These are phyloP conservation scores for Plasmodium gallinaceum DNA, from an alignment of 169 alveolate genomes.

Conservation along the genomic window DNA sequence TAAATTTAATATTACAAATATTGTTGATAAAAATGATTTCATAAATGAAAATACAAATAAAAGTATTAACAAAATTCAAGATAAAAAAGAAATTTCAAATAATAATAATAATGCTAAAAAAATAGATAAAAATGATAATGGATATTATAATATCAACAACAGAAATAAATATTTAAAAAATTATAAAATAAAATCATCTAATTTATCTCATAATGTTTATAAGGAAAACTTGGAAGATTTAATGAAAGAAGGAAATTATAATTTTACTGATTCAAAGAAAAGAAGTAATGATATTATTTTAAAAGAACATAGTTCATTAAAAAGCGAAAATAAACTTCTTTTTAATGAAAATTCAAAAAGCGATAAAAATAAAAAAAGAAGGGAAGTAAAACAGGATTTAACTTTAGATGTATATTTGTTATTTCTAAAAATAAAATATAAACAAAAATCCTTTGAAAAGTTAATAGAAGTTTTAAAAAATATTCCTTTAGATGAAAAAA, in stretches of 20 bases:
- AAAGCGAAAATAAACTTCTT: no score
- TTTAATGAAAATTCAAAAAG: no score
- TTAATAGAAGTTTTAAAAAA: conserved; percentile 18
- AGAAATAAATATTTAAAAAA: no score
- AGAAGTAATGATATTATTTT: no score
- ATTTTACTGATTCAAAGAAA: no score
- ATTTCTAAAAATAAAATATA: conserved; percentile 65
- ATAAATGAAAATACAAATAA: not conserved
- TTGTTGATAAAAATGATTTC: not conserved
- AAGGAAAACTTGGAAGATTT: no score
- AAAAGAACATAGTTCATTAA: no score
- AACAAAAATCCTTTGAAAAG: conserved; percentile 29
- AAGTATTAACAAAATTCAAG: not conserved
- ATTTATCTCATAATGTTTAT: no score
- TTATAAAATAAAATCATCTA: no score
- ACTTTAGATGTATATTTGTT: conserved; percentile 65
- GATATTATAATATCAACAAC: no score
- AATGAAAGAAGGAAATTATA: no score
- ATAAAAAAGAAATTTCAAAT: not conserved
- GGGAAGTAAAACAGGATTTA: conserved; percentile 19
- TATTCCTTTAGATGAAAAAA: conserved; percentile 38
- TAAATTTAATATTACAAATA: not conserved
- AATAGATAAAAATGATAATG: no score
- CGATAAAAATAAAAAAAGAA: conserved; percentile 5
- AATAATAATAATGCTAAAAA: not conserved